Conservation (phyloP, 2,329 filamentous ascomycete genomes). For the Trichoderma koningiopsis region DNA sequence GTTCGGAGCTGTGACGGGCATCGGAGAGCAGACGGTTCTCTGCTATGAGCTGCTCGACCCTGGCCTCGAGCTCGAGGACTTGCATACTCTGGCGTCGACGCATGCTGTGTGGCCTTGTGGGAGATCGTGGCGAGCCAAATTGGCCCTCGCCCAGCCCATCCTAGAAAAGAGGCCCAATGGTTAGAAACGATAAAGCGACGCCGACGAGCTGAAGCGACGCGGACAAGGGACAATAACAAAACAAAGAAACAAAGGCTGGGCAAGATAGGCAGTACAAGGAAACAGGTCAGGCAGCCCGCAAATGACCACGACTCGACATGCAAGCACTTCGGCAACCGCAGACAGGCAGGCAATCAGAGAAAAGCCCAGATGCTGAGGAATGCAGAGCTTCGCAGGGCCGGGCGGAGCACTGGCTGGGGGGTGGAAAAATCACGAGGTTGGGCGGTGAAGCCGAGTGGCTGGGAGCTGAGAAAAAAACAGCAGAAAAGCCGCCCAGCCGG, state of each 20-base stretch:
- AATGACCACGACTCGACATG: constrained; percentile 22
- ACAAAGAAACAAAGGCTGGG: not conserved
- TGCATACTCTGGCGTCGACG: constrained; percentile 98
- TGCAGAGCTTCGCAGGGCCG: constrained; percentile 20
- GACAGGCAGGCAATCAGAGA: constrained; percentile 14
- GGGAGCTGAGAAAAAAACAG: not conserved
- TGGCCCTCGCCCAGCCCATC: constrained; percentile 92
- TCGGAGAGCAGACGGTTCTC: constrained; percentile 83
- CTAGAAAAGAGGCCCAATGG: constrained; percentile 47
- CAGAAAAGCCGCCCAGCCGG: not conserved
- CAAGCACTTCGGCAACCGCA: constrained; percentile 21
- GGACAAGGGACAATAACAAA: not conserved
- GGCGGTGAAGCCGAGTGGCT: constrained; percentile 22
- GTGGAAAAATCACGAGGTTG: constrained; percentile 26
- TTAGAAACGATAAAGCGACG: constrained; percentile 22
- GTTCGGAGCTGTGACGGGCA: constrained; percentile 70
- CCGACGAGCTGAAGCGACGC: not conserved
- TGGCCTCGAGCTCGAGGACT: constrained; percentile 84
- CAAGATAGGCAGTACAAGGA: not conserved
- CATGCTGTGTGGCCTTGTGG: constrained; percentile 92
- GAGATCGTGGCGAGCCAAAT: constrained; percentile 84
- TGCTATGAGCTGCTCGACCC: constrained; percentile 78
- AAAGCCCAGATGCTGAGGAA: constrained; percentile 15
- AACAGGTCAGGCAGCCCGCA: constrained; percentile 11
- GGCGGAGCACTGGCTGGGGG: constrained; percentile 11